phyloP scores from a whole-genome alignment of 495 filamentous ascomycete genomes.

The Tuber indicum region DNA sequence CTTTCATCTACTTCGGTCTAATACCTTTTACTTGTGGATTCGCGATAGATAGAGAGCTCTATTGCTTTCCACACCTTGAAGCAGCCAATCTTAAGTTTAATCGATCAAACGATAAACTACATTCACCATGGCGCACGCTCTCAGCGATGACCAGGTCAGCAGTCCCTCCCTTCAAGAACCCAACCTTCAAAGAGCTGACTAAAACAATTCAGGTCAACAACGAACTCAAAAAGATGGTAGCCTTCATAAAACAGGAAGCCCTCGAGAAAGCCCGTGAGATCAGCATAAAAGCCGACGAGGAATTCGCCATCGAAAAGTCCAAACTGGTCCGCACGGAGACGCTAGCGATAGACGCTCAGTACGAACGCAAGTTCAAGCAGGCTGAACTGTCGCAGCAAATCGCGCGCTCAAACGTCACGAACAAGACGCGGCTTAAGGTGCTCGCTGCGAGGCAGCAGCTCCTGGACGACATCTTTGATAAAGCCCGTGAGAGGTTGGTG shows the following conservation, averaged over 20 bases:
- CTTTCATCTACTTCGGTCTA: background rate
- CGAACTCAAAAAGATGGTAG: constrained; percentile 99
- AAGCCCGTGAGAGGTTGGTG: constrained; percentile 60
- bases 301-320: constrained; percentile 96
- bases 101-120: constrained; percentile 5
- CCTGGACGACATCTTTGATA: constrained; percentile 84
- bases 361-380: constrained; percentile 98
- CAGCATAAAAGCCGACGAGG: constrained; percentile 93
- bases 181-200: constrained; percentile 15
- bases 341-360: constrained; percentile 77
- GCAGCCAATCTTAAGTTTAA: background rate
- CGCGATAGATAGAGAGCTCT: background rate
- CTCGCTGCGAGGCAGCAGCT: constrained; percentile 80
- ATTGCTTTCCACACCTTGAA: background rate
- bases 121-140: constrained; percentile 83
- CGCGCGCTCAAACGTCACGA: constrained; percentile 84
- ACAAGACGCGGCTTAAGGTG: constrained; percentile 86
- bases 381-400: constrained; percentile 96
- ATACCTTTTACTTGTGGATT: background rate
- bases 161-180: constrained; percentile 13
- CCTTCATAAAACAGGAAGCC: constrained; percentile 99
- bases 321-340: constrained; percentile 96
- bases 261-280: constrained; percentile 95
- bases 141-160: constrained; percentile 92
- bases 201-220: constrained; percentile 62